Conservation (phyloP, 306 rosid species). For the Trichosanthes truncata region DNA sequence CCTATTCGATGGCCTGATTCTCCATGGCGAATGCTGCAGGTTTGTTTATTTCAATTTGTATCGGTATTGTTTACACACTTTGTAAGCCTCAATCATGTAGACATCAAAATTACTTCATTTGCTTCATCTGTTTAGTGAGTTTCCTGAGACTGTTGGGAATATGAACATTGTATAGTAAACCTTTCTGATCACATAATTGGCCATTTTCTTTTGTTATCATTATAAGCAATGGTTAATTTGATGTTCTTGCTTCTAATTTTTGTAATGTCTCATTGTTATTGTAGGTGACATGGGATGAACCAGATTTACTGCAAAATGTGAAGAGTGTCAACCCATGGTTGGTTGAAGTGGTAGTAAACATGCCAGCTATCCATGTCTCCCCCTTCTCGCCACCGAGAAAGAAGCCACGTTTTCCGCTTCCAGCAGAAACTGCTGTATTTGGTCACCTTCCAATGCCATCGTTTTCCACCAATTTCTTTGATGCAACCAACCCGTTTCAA, state of each 20-base stretch:
- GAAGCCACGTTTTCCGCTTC: constrained; percentile 44
- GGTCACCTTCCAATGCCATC: constrained; percentile 58
- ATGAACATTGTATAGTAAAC: not conserved
- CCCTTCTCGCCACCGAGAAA: constrained; percentile 74
- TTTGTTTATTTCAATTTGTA: constrained; percentile 12
- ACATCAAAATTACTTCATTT: not conserved
- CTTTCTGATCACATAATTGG: not conserved
- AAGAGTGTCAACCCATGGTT: constrained; percentile 90
- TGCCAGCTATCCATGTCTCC: constrained; percentile 63
- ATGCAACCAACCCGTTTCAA: constrained; percentile 33
- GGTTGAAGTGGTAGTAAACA: constrained; percentile 68
- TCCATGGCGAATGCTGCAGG: constrained; percentile 96
- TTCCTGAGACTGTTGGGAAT: not conserved
- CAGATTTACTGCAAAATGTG: constrained; percentile 89
- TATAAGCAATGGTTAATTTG: not conserved
- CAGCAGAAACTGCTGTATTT: constrained; percentile 42
- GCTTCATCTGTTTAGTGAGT: not conserved
- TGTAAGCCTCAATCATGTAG: not conserved
- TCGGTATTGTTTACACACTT: not conserved
- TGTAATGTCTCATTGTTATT: constrained; percentile 11
- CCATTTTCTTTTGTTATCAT: not conserved
- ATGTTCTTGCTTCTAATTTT: constrained; percentile 11
- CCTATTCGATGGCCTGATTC: constrained; percentile 80
- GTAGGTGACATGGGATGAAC: constrained; percentile 96
- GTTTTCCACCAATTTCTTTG: constrained; percentile 34